Evolutionary conservation across 352 stramenopile species (phyloP).

Genomic region (Pythium angustatum): DNA sequence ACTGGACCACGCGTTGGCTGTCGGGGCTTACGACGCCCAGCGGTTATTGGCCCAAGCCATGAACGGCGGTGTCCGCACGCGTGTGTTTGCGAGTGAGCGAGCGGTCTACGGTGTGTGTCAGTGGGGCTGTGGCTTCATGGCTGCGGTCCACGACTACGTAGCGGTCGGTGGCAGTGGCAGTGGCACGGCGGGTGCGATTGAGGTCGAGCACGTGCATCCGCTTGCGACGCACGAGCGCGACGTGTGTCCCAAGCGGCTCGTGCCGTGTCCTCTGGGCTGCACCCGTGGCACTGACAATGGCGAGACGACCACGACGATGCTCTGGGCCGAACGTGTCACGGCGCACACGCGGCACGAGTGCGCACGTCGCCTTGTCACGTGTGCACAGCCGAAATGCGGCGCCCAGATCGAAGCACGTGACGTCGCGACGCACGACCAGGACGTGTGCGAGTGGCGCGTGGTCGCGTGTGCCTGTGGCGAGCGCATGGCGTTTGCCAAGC

Average conservation of each 20-base stretch:
- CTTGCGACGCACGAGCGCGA: slow-evolving; percentile 47
- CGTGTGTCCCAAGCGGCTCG: slow-evolving; percentile 51
- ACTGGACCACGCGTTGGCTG: slow-evolving; percentile 39
- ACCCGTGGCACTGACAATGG: too few relatives aligned
- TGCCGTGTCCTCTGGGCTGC: slow-evolving; percentile 45
- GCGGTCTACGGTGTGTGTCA: slow-evolving; percentile 58
- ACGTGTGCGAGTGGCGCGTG: slow-evolving; percentile 48
- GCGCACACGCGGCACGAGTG: slow-evolving; percentile 43
- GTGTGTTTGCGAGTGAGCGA: slow-evolving; percentile 38
- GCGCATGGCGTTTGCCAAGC: slow-evolving; percentile 51
- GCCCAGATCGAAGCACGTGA: slow-evolving; percentile 25
- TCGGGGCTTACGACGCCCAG: slow-evolving; percentile 35
- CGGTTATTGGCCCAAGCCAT: slow-evolving; percentile 48
- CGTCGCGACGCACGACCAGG: slow-evolving; percentile 33
- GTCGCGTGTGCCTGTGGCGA: slow-evolving; percentile 61
- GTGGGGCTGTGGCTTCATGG: slow-evolving; percentile 68
- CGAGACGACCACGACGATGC: too few relatives aligned
- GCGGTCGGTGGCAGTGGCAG: slow-evolving; percentile 30
- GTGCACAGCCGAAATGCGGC: slow-evolving; percentile 53
- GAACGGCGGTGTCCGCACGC: slow-evolving; percentile 37
- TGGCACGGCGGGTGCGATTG: too few relatives aligned
- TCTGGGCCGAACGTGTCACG: slow-evolving; percentile 56
- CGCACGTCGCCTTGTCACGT: slow-evolving; percentile 40
- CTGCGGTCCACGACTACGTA: slow-evolving; percentile 29
- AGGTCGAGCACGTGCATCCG: too few relatives aligned